Conservation (phyloP, 441 rosid species). For the Aquilaria agallochum region DNA sequence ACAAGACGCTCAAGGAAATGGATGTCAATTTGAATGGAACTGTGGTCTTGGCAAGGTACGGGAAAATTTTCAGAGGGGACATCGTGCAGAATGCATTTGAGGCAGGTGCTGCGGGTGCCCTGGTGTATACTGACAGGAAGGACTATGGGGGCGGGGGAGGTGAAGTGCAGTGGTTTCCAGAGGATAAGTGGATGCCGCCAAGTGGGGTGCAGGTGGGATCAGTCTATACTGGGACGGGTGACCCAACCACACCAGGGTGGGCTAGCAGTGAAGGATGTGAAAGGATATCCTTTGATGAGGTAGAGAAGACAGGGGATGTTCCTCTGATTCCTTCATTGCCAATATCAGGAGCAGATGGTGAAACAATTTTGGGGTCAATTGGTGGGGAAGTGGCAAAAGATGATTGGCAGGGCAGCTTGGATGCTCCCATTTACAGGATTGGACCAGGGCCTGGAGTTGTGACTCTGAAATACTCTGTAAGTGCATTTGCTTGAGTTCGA, state of each 20-base stretch:
- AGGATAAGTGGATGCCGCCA: constrained; percentile 72
- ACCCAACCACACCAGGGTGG: constrained; percentile 92
- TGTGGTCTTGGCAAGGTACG: constrained; percentile 61
- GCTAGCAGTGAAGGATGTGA: constrained; percentile 69
- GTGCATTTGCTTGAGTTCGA: constrained; percentile 9
- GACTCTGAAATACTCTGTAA: constrained; percentile 58
- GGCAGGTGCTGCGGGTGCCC: constrained; percentile 63
- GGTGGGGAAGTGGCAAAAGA: constrained; percentile 49
- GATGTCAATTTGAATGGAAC: constrained; percentile 46
- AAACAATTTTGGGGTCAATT: constrained; percentile 48
- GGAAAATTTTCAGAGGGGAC: constrained; percentile 73
- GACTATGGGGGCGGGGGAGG: constrained; percentile 59
- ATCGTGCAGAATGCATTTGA: constrained; percentile 57
- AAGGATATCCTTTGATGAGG: constrained; percentile 69
- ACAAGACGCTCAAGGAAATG: constrained; percentile 35
- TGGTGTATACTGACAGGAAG: constrained; percentile 66
- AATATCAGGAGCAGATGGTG: constrained; percentile 64
- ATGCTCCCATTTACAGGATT: constrained; percentile 49
- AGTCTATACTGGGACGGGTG: constrained; percentile 59
- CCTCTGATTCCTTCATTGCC: constrained; percentile 80
- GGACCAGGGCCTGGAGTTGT: constrained; percentile 83
- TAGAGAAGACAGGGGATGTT: constrained; percentile 47
- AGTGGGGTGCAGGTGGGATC: constrained; percentile 86
- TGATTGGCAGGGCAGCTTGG: constrained; percentile 66
- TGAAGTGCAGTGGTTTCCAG: constrained; percentile 57